phyloP scores from a whole-genome alignment of 2,329 filamentous ascomycete genomes.

The Bimuria novae-zelandiae region DNA sequence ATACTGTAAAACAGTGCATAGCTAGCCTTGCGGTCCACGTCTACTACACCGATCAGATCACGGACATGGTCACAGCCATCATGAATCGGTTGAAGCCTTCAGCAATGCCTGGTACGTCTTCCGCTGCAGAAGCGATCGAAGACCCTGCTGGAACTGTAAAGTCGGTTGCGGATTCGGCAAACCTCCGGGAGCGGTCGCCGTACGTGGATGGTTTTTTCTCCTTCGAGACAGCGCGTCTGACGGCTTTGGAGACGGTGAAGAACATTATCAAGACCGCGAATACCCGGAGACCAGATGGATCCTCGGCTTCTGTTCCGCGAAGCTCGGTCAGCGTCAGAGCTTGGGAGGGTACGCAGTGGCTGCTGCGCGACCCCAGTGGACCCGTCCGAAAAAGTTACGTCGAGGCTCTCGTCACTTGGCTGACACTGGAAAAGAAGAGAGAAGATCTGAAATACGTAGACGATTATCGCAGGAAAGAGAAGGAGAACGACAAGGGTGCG shows the following conservation, averaged over 20 bases:
- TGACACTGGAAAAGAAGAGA: slow-evolving; percentile 75
- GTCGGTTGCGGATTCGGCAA: slow-evolving; percentile 54
- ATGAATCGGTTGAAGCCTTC: slow-evolving; percentile 76
- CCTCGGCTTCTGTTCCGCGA: slow-evolving; percentile 63
- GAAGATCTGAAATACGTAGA: slow-evolving; percentile 67
- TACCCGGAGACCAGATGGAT: slow-evolving; percentile 47
- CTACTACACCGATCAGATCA: slow-evolving; percentile 95
- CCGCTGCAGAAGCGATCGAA: slow-evolving; percentile 54
- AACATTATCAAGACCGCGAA: slow-evolving; percentile 83
- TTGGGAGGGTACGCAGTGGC: slow-evolving; percentile 97
- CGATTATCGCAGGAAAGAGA: slow-evolving; percentile 51
- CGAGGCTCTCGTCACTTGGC: slow-evolving; percentile 82
- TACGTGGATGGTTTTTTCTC: slow-evolving; percentile 64
- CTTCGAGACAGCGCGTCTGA: slow-evolving; percentile 63
- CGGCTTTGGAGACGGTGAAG: slow-evolving; percentile 78
- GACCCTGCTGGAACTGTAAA: slow-evolving; percentile 56
- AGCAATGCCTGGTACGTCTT: slow-evolving; percentile 49
- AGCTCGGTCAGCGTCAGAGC: slow-evolving; percentile 78
- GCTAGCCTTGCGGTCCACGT: slow-evolving; percentile 92
- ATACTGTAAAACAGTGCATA: slow-evolving; percentile 78
- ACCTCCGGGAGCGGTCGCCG: slow-evolving; percentile 56
- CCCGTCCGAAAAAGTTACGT: slow-evolving; percentile 83
- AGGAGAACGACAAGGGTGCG: slow-evolving; percentile 50
- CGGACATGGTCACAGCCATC: slow-evolving; percentile 88
- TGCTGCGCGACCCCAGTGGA: slow-evolving; percentile 78